These are phyloP conservation scores for Goniomonas avonlea DNA, from an alignment of 78 protist genomes.

Conservation along the genomic window DNA sequence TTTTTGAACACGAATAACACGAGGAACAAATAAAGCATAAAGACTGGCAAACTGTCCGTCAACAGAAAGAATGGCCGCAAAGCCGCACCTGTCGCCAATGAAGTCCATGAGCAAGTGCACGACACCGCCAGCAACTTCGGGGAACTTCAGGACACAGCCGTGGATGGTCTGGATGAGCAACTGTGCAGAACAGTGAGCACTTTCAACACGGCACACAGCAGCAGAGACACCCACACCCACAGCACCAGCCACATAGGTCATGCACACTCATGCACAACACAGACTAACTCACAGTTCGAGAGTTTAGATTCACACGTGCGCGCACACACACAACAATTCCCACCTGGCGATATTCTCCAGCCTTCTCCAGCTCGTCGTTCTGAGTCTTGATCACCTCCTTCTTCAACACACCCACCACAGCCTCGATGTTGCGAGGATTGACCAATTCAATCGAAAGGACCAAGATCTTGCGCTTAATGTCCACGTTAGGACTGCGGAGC, in stretches of 20 bases:
- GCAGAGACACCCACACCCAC: too few relatives aligned
- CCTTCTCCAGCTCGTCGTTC: constrained; percentile 36
- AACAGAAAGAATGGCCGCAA: too few relatives aligned
- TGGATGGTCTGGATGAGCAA: too few relatives aligned
- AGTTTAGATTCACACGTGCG: too few relatives aligned
- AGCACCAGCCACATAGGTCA: too few relatives aligned
- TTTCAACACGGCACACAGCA: too few relatives aligned
- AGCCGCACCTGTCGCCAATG: too few relatives aligned
- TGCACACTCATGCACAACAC: too few relatives aligned
- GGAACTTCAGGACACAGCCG: constrained; percentile 73
- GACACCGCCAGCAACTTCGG: constrained; percentile 72
- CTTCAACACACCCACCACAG: constrained; percentile 59
- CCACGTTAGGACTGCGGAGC: constrained; percentile 61
- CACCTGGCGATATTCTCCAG: too few relatives aligned
- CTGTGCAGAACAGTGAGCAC: too few relatives aligned
- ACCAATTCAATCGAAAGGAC: not conserved
- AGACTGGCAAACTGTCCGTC: not conserved
- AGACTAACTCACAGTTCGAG: too few relatives aligned
- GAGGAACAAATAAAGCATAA: not conserved
- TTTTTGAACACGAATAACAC: not conserved
- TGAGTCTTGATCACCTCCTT: constrained; percentile 73
- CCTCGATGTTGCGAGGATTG: constrained; percentile 16
- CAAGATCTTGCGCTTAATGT: constrained; percentile 66
- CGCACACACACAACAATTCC: too few relatives aligned
- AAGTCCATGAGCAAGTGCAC: constrained; percentile 58